Conservation (phyloP, 768 basidiomycete species). For the Auricularia sp. region DNA sequence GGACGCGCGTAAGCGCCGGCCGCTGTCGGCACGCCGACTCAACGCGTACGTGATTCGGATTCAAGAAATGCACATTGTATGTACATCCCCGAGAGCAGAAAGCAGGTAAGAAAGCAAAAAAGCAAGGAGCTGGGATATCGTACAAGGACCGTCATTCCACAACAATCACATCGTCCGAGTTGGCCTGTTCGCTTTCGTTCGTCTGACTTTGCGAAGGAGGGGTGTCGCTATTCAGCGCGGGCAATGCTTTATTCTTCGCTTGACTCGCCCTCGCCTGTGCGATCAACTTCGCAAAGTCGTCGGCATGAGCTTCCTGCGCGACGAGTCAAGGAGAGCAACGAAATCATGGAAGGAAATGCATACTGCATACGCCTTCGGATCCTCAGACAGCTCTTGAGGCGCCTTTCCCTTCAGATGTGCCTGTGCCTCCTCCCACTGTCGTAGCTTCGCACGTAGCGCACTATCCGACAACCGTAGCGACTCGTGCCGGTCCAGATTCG, state of each 20-base stretch:
- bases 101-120: no score
- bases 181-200: no score
- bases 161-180: no score
- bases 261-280: neutral
- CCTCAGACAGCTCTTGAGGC: slow-evolving; percentile 32
- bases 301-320: neutral
- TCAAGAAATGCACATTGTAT: no score
- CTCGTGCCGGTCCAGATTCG: slow-evolving; percentile 52
- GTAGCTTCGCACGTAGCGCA: slow-evolving; percentile 44
- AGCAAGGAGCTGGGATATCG: no score
- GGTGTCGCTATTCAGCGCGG: no score
- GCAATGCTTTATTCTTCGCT: neutral
- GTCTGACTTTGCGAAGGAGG: no score
- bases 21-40: no score
- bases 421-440: slow-evolving; percentile 46
- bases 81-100: no score
- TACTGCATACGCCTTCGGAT: slow-evolving; percentile 33
- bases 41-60: no score
- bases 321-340: neutral
- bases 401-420: slow-evolving; percentile 22
- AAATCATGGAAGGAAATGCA: slow-evolving; percentile 2
- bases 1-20: no score
- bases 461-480: slow-evolving; percentile 34
- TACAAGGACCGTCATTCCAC: no score
- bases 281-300: neutral